Base-by-base conservation (phyloP, 2,329 filamentous ascomycete genomes). In the Volutella citrinella region DNA sequence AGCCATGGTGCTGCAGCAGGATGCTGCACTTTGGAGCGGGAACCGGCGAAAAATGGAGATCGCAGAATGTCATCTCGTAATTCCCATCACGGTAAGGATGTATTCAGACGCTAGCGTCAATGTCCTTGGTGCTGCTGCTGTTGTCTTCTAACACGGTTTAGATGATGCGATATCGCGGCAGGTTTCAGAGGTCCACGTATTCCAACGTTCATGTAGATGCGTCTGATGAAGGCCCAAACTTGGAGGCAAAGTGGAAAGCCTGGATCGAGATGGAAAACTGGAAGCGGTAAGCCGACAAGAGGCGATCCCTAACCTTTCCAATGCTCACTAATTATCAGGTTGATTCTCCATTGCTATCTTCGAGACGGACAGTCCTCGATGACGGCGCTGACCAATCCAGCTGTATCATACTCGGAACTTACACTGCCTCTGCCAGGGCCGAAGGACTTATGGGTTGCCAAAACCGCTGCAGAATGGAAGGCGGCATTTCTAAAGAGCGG, bases 341-440 rank as follows among this genome's bases (percentile, higher is more conserved):
- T 88, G 4, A 75, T 77, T 4, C 80, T 83, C 39, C 78, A 82
- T 50, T 63, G 76, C 11, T 83, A 83, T 45, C 59, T 82, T 6
- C 72, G 80, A 36, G 83, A 87, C 48, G 69, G 79, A 0, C 79
- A 85, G 40, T 70, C 75, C 5, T 84, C 83, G 3, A 82, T 87
- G 64, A 76, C 78, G 2, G 68, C 83, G 5, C 65, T 84, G 34
- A 78, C 74, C 15, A 80, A 75, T 38, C 79, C 81, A 0, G 63
- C 78, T 14, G 76, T 87, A 44, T 83, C 82, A 0, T 87, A 85
- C 48, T 71, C 80, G 1, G 84, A 87, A 48, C 61, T 87, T 30
- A 76, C 76, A 5, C 61, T 87, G 4, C 80, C 82, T 2, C 57
- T 88, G 1, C 83, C 84, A 0, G 75, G 74, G 40, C 65, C 76